Percentiles rank a stretch among this genome's conserved stretches.
phyloP scores from a whole-genome alignment of 768 basidiomycete genomes.

The Lanmaoa rubissima region DNA sequence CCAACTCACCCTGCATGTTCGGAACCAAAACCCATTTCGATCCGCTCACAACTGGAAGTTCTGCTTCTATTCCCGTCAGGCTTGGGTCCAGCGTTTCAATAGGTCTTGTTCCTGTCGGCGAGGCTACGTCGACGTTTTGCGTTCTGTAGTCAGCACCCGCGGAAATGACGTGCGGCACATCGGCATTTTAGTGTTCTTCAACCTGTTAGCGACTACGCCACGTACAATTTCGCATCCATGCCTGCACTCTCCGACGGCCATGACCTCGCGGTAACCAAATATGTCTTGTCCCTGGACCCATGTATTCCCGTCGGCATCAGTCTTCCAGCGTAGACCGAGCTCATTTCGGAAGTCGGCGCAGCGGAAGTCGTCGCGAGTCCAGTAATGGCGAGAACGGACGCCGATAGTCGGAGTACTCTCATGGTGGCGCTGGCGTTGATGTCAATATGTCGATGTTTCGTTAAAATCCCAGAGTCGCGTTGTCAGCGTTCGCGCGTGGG shows the following conservation, averaged over 20 bases:
- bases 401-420: neutral
- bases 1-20: constrained; percentile 10
- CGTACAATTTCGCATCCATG: constrained; percentile 5
- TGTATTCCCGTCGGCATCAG: constrained; percentile 15
- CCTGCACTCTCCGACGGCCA: constrained; percentile 5
- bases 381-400: constrained; percentile 1
- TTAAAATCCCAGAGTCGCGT: neutral
- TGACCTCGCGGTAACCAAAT: constrained; percentile 5
- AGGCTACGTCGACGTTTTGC: neutral
- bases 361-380: constrained; percentile 8
- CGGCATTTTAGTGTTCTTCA: constrained; percentile 1
- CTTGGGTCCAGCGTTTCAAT: neutral
- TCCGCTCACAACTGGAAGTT: neutral
- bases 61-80: neutral
- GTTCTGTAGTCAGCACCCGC: neutral
- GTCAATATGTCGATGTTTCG: neutral
- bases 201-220: constrained; percentile 2
- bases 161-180: neutral
- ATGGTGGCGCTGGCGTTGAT: constrained; percentile 1
- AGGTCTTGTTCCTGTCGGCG: neutral
- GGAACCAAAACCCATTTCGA: constrained; percentile 12
- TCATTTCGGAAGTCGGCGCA: constrained; percentile 11
- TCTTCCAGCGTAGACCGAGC: neutral
- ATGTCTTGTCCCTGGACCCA: constrained; percentile 5
- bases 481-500: neutral